phyloP scores from a whole-genome alignment of 345 rosid species.

The Gossypium anomalum region DNA sequence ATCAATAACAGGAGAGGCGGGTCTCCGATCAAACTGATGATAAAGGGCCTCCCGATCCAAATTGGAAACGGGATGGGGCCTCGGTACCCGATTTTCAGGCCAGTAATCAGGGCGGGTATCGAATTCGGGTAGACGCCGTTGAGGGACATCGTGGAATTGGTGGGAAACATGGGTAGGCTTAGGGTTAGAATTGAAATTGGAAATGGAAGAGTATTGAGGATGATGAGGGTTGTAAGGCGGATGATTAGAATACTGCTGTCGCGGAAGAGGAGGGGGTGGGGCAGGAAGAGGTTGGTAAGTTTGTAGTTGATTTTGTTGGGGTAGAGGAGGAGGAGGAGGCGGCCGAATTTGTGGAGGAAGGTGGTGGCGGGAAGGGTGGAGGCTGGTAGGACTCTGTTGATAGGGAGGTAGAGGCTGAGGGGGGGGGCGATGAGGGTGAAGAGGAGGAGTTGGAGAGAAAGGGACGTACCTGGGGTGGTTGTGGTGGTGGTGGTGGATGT shows the following conservation, averaged over 20 bases:
- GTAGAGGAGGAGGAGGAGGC: constrained; percentile 22
- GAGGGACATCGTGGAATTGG: constrained; percentile 26
- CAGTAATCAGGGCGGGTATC: constrained; percentile 26
- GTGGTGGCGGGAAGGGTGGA: constrained; percentile 26
- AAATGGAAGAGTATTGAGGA: constrained; percentile 30
- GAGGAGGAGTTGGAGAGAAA: constrained; percentile 34
- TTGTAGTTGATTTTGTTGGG: constrained; percentile 23
- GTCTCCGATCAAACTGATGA: constrained; percentile 33
- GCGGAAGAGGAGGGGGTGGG: constrained; percentile 24
- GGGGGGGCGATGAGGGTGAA: constrained; percentile 22
- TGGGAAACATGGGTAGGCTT: constrained; percentile 15
- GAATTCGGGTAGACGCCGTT: constrained; percentile 22
- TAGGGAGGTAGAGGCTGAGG: constrained; percentile 17
- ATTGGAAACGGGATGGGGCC: constrained; percentile 24
- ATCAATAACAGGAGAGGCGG: constrained; percentile 33
- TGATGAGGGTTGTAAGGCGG: constrained; percentile 30
- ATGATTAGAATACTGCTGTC: constrained; percentile 25
- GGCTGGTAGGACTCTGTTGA: constrained; percentile 26
- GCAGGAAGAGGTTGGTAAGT: constrained; percentile 16
- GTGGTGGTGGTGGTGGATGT: constrained; percentile 24
- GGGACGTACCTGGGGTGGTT: constrained; percentile 37
- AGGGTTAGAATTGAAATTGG: constrained; percentile 25
- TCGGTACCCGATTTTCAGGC: constrained; percentile 21
- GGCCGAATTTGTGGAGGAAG: constrained; percentile 17
- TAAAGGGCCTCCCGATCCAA: constrained; percentile 24